phyloP scores from a whole-genome alignment of 2,329 filamentous ascomycete species.

The Neofusicoccum umdonicola region DNA sequence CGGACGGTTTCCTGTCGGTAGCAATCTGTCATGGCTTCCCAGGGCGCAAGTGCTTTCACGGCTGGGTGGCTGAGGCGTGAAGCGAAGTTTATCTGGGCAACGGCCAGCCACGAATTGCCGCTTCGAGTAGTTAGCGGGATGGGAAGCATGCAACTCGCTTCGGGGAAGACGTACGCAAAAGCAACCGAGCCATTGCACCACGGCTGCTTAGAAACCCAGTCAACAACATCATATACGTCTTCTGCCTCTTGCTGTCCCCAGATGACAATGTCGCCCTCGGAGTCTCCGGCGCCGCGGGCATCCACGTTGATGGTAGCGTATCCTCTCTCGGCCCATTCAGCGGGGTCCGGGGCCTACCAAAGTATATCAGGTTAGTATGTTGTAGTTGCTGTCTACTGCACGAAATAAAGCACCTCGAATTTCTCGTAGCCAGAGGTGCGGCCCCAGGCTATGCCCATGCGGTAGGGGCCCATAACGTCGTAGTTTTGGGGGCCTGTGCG shows the following conservation, averaged over 20 bases:
- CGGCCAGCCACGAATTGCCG: slow-evolving; percentile 46
- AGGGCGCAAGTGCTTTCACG: slow-evolving; percentile 12
- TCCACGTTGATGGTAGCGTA: slow-evolving; percentile 38
- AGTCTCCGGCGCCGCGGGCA: slow-evolving; percentile 31
- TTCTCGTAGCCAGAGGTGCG: slow-evolving; percentile 38
- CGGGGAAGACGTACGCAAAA: slow-evolving; percentile 28
- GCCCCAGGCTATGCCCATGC: slow-evolving; percentile 28
- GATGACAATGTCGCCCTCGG: slow-evolving; percentile 30
- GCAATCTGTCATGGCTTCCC: slow-evolving; percentile 15
- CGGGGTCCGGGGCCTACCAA: slow-evolving; percentile 38
- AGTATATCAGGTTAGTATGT: too few relatives aligned
- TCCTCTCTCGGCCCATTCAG: slow-evolving; percentile 33
- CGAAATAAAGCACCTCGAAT: slow-evolving; percentile 34
- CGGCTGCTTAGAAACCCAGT: slow-evolving; percentile 39
- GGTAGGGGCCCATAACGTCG: slow-evolving; percentile 13
- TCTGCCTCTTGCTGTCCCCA: slow-evolving; percentile 37
- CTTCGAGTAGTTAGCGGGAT: not conserved
- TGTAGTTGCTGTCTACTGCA: too few relatives aligned
- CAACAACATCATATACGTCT: slow-evolving; percentile 48
- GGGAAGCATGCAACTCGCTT: not conserved
- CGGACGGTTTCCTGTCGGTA: slow-evolving; percentile 22
- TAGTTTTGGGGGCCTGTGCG: not conserved
- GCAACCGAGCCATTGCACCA: slow-evolving; percentile 50
- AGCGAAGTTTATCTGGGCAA: slow-evolving; percentile 29
- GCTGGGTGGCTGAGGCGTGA: slow-evolving; percentile 12